Conservation (phyloP, 148 eudicot species). For the Dianthus caryophyllus region DNA sequence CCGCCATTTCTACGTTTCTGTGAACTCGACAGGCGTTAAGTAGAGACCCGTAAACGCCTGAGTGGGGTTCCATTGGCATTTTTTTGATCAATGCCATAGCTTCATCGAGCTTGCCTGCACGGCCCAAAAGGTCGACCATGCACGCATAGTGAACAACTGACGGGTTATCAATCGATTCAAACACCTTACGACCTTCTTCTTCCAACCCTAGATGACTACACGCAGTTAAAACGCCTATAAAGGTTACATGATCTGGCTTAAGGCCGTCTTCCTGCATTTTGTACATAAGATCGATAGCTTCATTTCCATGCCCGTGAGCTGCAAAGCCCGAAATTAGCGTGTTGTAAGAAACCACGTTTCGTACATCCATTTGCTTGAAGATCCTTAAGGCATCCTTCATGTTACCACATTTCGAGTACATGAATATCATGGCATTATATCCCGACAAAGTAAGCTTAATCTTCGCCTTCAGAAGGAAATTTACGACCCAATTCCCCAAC, state of each 20-base stretch:
- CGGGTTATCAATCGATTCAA: slow-evolving; percentile 43
- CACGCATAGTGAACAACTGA: slow-evolving; percentile 61
- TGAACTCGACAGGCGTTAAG: slow-evolving; percentile 53
- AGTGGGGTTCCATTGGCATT: slow-evolving; percentile 61
- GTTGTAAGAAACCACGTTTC: slow-evolving; percentile 60
- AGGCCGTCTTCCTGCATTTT: slow-evolving; percentile 48
- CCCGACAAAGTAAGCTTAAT: slow-evolving; percentile 42
- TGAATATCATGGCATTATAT: slow-evolving; percentile 53
- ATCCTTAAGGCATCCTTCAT: slow-evolving; percentile 45
- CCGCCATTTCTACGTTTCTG: slow-evolving; percentile 56
- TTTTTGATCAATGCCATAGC: slow-evolving; percentile 39
- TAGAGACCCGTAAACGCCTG: slow-evolving; percentile 65
- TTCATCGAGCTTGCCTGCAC: slow-evolving; percentile 58
- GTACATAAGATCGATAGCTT: slow-evolving; percentile 39
- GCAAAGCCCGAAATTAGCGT: slow-evolving; percentile 61
- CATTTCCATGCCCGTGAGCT: slow-evolving; percentile 48
- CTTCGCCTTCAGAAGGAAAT: slow-evolving; percentile 23
- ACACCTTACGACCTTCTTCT: slow-evolving; percentile 43
- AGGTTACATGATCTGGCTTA: slow-evolving; percentile 50
- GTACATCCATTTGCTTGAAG: slow-evolving; percentile 41
- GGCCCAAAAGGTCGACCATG: slow-evolving; percentile 65
- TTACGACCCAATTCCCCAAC: slow-evolving; percentile 43
- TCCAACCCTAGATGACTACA: slow-evolving; percentile 64
- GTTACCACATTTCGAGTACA: slow-evolving; percentile 70
- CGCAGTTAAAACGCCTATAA: slow-evolving; percentile 53